Evolutionary conservation across 208 protist species (phyloP), one percentile per base, ranked within the genome.

Genomic region (Trypanosoma melophagium): DNA sequence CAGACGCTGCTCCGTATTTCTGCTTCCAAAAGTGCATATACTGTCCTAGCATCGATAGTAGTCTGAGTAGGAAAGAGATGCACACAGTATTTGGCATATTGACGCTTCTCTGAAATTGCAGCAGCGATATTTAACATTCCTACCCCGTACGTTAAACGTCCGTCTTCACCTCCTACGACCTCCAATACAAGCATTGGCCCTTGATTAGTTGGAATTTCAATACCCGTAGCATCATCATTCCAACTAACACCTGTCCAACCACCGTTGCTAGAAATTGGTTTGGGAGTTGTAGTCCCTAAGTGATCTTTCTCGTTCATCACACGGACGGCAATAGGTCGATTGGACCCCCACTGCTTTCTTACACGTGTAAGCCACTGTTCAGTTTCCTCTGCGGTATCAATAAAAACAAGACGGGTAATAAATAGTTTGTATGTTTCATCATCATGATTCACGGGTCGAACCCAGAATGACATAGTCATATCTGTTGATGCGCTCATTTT

Each of bases 381-480:
- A 25, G 38, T 79, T 56, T 93, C 89, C 75, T 95, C 89, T 14
- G 84, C 86, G 21, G 89, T 95, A 59, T 95, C 89, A 35, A 93
- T 81, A 45, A 95, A 73, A 41, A 79, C 79, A n/a, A 95, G 78
- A 38, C 86, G 81, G 9, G 42, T 70, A 19, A 95, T 75, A 44
- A 66, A 66, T 40, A 93, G 60, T 38, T 69, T 87, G 71, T 84
- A 90, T 51, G 63, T 77, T 60, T 81, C 74, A 7, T 17, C 12
- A 17, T 71, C n/a, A 60, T 66, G 40, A 12, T 51, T 38, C 17
- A 8, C 10, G 9, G 68, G 44, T 13, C 28, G 22, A 14, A 51
- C 42, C 31, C 59, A 74, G 19, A 54, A 66, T 5, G 60, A 62
- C 60, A 74, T 66, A n/a, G 47, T 60, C 7, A 55, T 12, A n/a